phyloP scores from a whole-genome alignment of 2,329 filamentous ascomycete genomes.

The Tolypocladium endophyticum region DNA sequence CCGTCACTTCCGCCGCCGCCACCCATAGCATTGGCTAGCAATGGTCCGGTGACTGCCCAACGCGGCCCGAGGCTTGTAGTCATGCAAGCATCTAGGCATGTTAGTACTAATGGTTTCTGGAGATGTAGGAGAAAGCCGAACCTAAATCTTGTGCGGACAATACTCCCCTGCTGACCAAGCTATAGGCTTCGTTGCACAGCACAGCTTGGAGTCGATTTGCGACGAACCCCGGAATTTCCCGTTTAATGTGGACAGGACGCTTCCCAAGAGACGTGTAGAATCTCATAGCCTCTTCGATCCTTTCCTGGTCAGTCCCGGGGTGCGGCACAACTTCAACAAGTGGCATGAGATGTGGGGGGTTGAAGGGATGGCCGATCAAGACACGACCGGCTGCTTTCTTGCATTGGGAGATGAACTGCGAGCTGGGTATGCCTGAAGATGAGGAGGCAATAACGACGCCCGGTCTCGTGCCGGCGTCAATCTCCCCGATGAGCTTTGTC shows the following conservation, averaged over 20 bases:
- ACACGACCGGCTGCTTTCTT: constrained; percentile 18
- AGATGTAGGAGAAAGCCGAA: not conserved
- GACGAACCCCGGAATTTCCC: constrained; percentile 23
- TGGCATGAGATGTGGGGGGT: constrained; percentile 36
- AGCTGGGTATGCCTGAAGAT: constrained; percentile 22
- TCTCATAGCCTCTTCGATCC: not conserved
- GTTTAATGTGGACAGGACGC: not conserved
- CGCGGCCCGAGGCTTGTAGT: constrained; percentile 7
- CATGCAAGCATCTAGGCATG: constrained; percentile 6
- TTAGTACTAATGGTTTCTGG: too few species aligned
- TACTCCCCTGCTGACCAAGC: constrained; percentile 20
- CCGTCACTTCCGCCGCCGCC: constrained; percentile 11
- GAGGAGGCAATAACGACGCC: constrained; percentile 27
- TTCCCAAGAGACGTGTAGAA: not conserved
- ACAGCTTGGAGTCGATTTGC: constrained; percentile 31
- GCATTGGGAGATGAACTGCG: constrained; percentile 5
- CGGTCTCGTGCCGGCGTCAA: constrained; percentile 17
- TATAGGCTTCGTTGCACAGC: constrained; percentile 23
- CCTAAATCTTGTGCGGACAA: constrained; percentile 13
- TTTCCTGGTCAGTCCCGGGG: constrained; percentile 12
- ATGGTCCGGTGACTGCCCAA: constrained; percentile 7
- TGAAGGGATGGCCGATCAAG: constrained; percentile 35
- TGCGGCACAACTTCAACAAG: constrained; percentile 34
- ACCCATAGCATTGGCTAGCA: constrained; percentile 6
- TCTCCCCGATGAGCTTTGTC: constrained; percentile 20